Conservation (phyloP, 2,329 filamentous ascomycete species). For the Chrysoporthe puriensis region DNA sequence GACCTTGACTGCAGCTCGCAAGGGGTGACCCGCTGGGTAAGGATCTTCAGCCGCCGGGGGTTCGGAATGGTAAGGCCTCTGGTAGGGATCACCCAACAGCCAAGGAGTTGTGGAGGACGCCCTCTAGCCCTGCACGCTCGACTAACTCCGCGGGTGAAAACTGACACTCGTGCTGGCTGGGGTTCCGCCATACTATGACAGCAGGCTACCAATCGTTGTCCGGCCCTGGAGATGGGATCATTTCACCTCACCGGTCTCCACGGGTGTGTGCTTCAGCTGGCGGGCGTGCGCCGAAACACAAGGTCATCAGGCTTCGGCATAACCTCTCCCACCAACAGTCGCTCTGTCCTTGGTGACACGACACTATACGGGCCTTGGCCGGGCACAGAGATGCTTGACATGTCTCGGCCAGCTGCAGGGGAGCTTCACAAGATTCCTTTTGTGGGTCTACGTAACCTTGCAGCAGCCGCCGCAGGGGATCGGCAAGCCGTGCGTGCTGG, state of each 20-base stretch:
- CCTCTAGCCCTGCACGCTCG: background rate
- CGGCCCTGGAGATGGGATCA: background rate
- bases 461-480: background rate
- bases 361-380: conserved; percentile 14
- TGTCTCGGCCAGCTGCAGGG: conserved; percentile 22
- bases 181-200: background rate
- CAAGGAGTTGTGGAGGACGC: background rate
- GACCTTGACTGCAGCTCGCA: background rate
- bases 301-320: conserved; percentile 18
- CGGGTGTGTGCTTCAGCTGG: conserved; percentile 7
- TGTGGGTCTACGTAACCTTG: conserved; percentile 7
- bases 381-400: conserved; percentile 20
- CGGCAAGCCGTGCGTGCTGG: background rate
- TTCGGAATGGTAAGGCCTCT: background rate
- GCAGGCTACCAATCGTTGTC: background rate
- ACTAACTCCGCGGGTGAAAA: conserved; percentile 11
- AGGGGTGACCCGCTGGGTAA: background rate
- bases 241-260: too few relatives aligned
- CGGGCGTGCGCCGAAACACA: conserved; percentile 3
- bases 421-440: conserved; percentile 11
- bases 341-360: conserved; percentile 18
- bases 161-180: conserved; percentile 17
- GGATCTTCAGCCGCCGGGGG: conserved; percentile 2
- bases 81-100: background rate
- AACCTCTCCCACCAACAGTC: conserved; percentile 10